A percentile compares a stretch with the other conserved stretches of the same genome.
These are phyloP conservation scores for Aurinia saxatilis DNA, from an alignment of 345 rosid species.

Conservation along the genomic window DNA sequence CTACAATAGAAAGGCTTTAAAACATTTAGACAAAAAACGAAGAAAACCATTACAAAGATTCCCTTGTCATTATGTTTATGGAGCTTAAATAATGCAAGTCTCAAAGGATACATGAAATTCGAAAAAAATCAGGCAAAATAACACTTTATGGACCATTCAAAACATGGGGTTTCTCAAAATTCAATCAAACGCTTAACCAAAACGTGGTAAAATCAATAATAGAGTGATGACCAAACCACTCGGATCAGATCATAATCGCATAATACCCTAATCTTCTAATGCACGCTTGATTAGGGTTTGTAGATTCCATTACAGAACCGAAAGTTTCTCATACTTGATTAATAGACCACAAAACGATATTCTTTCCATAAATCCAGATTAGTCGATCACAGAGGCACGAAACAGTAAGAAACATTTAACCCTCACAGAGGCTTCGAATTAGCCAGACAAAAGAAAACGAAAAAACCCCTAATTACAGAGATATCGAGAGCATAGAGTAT, in stretches of 20 bases:
- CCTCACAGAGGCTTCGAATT: too few relatives aligned
- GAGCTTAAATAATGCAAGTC: neutral
- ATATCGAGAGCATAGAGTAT: neutral
- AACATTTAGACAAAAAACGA: neutral
- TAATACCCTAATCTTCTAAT: neutral
- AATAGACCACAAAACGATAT: neutral
- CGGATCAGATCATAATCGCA: neutral
- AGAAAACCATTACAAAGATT: neutral
- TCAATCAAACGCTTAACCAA: neutral
- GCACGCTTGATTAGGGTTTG: neutral
- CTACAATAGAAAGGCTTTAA: neutral
- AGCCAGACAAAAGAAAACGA: neutral
- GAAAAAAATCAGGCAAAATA: neutral
- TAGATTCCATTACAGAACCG: neutral
- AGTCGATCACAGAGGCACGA: neutral
- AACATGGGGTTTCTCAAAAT: neutral
- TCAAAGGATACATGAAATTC: neutral
- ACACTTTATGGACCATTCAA: neutral
- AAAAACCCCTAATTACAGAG: neutral
- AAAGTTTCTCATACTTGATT: neutral
- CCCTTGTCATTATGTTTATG: too few relatives aligned
- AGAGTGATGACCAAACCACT: neutral
- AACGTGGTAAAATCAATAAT: neutral
- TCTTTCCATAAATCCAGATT: neutral
- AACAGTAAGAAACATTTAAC: neutral